Base-by-base conservation (phyloP, 75 land plant genomes). In the Sequoia sempervirens region DNA sequence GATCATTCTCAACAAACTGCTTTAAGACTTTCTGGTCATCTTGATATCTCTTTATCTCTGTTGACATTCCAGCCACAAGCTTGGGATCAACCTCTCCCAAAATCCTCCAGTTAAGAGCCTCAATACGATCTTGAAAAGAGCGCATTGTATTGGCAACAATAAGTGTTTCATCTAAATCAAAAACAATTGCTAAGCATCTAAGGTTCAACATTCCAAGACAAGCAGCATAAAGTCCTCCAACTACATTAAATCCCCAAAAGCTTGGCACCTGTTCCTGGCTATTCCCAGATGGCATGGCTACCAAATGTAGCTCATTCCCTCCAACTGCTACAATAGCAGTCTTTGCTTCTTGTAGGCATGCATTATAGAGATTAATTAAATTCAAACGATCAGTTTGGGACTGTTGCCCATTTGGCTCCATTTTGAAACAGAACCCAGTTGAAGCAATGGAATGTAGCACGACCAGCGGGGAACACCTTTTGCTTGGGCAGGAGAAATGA, bases 91-190 rank as follows among this genome's bases (percentile, higher is more conserved):
- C 34, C 85, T 97, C 97, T 58, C 73, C 82, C 75, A 38, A 86
- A 30, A 96, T 86, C 81, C 94, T 92, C 18, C 90, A 84, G 72
- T 87, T 89, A 30, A 97, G 80, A 43, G 91, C 92, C 34, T 95
- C 96, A 82, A 97, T 97, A 13, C 99, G 88, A 83, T 93, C 94
- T 83, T 97, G 96, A 86, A 95, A 97, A 46, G 99, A 92, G 12
- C 93, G 90, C 88, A 89, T 89, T 75, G 99, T 97, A 54, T 95
- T 93, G 66, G 97, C 97, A 79, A 97, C 97, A 53, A 97, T 85
- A 30, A 97, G 95, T 32, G 99, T 97, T 86, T 97, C 99, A 84
- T 97, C 99, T 6, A 97, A 91, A 89, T 97, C 99, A 86, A 97
- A 93, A 47, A 95, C 99, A 81, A 97, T 88, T 9, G 94, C 99